Evolutionary conservation across 441 rosid species (phyloP).

Genomic region (Euphorbia schlechtendalii): DNA sequence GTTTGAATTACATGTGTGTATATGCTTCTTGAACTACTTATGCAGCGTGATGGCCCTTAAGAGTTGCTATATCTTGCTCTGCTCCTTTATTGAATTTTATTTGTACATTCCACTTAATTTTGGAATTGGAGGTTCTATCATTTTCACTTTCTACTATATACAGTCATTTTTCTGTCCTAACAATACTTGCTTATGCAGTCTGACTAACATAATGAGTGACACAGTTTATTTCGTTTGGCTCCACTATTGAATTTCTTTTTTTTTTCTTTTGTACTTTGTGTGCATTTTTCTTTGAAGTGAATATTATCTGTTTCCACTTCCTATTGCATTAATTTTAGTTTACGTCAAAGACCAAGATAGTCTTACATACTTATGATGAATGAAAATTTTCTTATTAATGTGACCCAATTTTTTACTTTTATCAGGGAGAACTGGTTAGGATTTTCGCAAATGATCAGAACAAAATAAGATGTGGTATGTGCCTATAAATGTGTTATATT

Average conservation of each 20-base stretch:
- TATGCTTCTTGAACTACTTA: background rate
- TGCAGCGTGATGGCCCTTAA: background rate
- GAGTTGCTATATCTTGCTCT: background rate
- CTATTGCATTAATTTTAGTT: background rate
- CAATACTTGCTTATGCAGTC: background rate
- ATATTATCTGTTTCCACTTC: background rate
- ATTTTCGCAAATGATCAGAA: conserved; percentile 73
- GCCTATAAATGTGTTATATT: conserved; percentile 5
- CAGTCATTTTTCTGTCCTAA: background rate
- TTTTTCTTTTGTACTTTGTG: no score
- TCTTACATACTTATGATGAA: conserved; percentile 6
- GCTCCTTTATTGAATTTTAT: background rate
- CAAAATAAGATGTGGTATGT: conserved; percentile 87
- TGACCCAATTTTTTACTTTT: conserved; percentile 9
- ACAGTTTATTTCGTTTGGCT: conserved; percentile 3
- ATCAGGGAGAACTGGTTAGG: conserved; percentile 81
- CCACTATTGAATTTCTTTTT: background rate
- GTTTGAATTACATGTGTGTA: background rate
- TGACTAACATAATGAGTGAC: background rate
- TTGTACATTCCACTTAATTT: background rate
- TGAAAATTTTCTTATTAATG: conserved; percentile 16
- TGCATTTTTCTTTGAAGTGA: background rate
- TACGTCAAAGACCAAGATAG: background rate
- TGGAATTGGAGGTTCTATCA: background rate
- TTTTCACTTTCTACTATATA: background rate